These are phyloP conservation scores for Polytolypa hystricis DNA, from an alignment of 2,329 filamentous ascomycete genomes.

Conservation along the genomic window DNA sequence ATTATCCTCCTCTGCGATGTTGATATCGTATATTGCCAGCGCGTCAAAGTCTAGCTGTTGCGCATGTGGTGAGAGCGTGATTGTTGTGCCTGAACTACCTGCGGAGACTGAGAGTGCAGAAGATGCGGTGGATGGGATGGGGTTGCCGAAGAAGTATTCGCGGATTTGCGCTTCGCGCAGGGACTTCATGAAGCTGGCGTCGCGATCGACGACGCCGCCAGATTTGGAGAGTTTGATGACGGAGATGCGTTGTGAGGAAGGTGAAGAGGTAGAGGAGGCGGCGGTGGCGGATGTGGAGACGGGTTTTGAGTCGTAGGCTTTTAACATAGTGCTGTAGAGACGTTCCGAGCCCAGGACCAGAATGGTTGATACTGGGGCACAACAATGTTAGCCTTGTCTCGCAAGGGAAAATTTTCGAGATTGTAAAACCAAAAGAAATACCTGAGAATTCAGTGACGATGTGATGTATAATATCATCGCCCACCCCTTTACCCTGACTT, in stretches of 20 bases:
- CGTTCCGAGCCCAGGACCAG: constrained; percentile 71
- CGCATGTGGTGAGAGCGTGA: constrained; percentile 75
- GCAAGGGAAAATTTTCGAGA: too few relatives aligned
- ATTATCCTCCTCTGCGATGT: constrained; percentile 44
- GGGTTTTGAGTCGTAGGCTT: constrained; percentile 49
- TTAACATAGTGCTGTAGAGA: constrained; percentile 62
- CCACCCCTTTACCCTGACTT: constrained; percentile 51
- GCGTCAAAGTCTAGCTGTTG: constrained; percentile 70
- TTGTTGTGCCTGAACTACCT: constrained; percentile 38
- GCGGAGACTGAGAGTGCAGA: constrained; percentile 24
- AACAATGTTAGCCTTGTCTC: constrained; percentile 11
- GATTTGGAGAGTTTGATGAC: constrained; percentile 75
- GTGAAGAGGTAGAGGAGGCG: constrained; percentile 32
- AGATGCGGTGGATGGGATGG: constrained; percentile 28
- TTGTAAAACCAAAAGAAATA: constrained; percentile 16
- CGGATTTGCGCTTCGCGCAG: constrained; percentile 66
- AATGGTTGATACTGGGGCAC: constrained; percentile 56
- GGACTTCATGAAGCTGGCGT: constrained; percentile 61
- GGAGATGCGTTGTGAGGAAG: constrained; percentile 55
- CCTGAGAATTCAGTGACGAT: constrained; percentile 60
- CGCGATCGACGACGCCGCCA: constrained; percentile 69
- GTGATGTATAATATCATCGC: constrained; percentile 69
- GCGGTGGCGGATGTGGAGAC: constrained; percentile 35
- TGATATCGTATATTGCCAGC: constrained; percentile 60
- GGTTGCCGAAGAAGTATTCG: constrained; percentile 87